phyloP scores from a whole-genome alignment of 805 yeast species.

The Ogataea ramenticola region DNA sequence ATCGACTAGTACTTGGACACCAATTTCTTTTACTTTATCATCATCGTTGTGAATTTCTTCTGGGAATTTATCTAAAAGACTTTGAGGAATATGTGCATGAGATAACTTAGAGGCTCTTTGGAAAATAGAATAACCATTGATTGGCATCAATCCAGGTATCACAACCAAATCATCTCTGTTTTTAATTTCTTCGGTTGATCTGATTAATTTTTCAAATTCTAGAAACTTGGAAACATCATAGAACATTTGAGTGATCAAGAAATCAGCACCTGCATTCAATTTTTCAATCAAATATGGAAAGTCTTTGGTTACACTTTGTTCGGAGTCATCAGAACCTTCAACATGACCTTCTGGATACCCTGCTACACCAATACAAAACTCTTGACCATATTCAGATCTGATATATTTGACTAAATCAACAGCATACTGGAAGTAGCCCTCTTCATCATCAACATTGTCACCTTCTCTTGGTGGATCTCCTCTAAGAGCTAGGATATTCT shows the following conservation, averaged over 20 bases:
- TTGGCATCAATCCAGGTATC: conserved; percentile 89
- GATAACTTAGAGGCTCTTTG: conserved; percentile 84
- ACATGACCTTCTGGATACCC: conserved; percentile 98
- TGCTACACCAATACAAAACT: conserved; percentile 93
- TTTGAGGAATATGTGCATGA: conserved; percentile 72
- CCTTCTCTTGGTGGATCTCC: conserved; percentile 89
- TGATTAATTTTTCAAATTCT: conserved; percentile 49
- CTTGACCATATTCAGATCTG: conserved; percentile 60
- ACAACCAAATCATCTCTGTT: conserved; percentile 41
- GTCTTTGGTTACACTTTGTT: conserved; percentile 63
- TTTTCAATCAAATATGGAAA: conserved; percentile 77
- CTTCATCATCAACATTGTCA: conserved; percentile 30
- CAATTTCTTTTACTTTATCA: conserved; percentile 71
- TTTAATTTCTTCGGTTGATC: conserved; percentile 29
- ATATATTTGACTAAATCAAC: conserved; percentile 83
- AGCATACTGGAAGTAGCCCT: conserved; percentile 61
- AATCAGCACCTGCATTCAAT: conserved; percentile 91
- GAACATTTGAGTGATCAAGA: conserved; percentile 84
- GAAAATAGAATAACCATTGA: conserved; percentile 75
- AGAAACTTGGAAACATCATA: conserved; percentile 79
- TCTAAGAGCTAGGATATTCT: conserved; percentile 84
- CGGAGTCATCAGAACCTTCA: conserved; percentile 65
- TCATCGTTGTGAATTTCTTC: conserved; percentile 59
- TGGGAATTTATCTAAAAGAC: conserved; percentile 47
- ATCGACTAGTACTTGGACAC: conserved; percentile 65